Conservation (phyloP, 257 asterid species). For the Solanum raphanifolium region DNA sequence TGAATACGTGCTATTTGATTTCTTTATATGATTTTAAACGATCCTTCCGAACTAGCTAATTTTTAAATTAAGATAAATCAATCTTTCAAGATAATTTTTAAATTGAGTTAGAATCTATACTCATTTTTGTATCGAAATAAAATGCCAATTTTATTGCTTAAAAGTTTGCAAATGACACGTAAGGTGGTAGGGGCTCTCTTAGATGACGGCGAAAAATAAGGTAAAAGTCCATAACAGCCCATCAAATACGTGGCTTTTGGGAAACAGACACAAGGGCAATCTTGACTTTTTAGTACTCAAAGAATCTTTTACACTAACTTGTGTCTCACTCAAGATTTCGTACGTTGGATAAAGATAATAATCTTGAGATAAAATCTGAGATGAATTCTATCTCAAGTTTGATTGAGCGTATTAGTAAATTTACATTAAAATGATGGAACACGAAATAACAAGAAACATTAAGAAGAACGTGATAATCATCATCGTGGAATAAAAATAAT, state of each 20-base stretch:
- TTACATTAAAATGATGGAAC: neutral
- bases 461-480: neutral
- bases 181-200: neutral
- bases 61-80: neutral
- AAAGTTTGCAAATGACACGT: neutral
- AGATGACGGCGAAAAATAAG: slow-evolving; percentile 4
- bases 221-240: neutral
- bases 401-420: no score
- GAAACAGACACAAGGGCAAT: neutral
- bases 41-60: neutral
- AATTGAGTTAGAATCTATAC: neutral
- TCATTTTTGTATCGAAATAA: no score
- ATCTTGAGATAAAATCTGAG: neutral
- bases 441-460: neutral
- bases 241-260: neutral
- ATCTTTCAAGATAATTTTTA: neutral
- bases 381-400: no score
- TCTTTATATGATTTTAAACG: no score
- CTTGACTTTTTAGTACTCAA: neutral
- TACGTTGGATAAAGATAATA: neutral
- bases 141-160: neutral
- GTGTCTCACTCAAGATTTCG: neutral
- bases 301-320: neutral
- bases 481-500: neutral
- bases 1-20: neutral